Evolutionary conservation across 495 filamentous ascomycete genomes (phyloP).

Genomic region (Penicillium mononematosum): DNA sequence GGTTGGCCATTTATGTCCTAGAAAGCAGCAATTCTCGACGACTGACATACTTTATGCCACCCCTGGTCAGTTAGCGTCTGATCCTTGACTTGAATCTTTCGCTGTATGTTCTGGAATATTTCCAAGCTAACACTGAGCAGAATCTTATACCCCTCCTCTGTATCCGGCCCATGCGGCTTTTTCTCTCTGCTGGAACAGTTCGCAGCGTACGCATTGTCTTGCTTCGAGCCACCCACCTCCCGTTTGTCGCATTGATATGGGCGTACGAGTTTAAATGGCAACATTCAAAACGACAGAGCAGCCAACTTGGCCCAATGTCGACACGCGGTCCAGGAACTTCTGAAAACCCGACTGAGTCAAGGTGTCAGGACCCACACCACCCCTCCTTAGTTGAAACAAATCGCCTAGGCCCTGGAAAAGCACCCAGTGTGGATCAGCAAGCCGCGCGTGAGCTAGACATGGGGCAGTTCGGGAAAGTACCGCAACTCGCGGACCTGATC

Average conservation of each 20-base stretch:
- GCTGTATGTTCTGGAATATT: slow-evolving; percentile 17
- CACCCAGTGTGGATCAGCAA: slow-evolving; percentile 24
- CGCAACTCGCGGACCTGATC: slow-evolving; percentile 35
- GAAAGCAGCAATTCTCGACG: slow-evolving; percentile 73
- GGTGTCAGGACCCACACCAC: slow-evolving; percentile 32
- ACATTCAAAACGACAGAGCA: slow-evolving; percentile 28
- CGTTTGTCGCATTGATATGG: slow-evolving; percentile 62
- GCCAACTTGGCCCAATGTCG: slow-evolving; percentile 25
- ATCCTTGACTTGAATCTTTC: slow-evolving; percentile 6
- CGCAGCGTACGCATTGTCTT: slow-evolving; percentile 73
- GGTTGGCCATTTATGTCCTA: slow-evolving; percentile 67
- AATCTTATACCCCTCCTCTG: slow-evolving; percentile 82
- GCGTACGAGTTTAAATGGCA: slow-evolving; percentile 52
- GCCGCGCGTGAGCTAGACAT: slow-evolving; percentile 24
- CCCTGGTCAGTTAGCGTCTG: slow-evolving; percentile 46
- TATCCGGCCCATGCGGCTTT: slow-evolving; percentile 78
- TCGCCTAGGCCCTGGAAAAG: slow-evolving; percentile 22
- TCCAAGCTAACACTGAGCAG: slow-evolving; percentile 41
- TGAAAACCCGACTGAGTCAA: slow-evolving; percentile 28
- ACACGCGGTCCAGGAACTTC: slow-evolving; percentile 28
- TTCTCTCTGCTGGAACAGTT: slow-evolving; percentile 68
- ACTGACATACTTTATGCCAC: slow-evolving; percentile 76
- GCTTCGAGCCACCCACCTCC: slow-evolving; percentile 68
- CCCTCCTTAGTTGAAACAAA: slow-evolving; percentile 28
- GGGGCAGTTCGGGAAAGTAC: slow-evolving; percentile 23